Evolutionary conservation across 2,329 filamentous ascomycete species (phyloP), one percentile per base, ranked within the genome.

Genomic region (Fusarium mangiferae): DNA sequence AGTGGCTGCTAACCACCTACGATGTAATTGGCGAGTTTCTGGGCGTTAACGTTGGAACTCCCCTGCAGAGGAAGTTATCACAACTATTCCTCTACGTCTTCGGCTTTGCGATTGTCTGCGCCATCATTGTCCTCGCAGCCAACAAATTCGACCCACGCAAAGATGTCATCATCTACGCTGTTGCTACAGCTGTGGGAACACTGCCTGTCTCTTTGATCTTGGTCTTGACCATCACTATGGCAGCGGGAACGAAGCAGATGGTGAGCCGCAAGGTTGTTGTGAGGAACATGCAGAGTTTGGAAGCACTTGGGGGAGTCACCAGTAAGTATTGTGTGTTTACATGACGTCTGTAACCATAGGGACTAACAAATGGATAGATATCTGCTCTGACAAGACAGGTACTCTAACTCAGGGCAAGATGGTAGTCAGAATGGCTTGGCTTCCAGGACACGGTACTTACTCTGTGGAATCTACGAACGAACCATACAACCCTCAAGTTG

Each of bases 51-150:
- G 80, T 89, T n/a, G 91, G 92, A 18, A 93, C 92, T 7, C 92
- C 92, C 0, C 82, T 94, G 38, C 91, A 93, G 78, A 88, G 89
- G 66, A 92, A 91, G 77, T 83, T 94, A 44, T 90, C 89, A 72
- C 90, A 91, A 77, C 87, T 94, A 59, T 92, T 92, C 33, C 87
- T 93, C 26, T 82, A 90, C 7, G 86, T 93, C 8, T 77, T 78
- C 12, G 67, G 67, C 5, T 70, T 75, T 5, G 75, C 76, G 2
- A 35, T 77, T 5, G 56, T 77, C 17, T 77, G 75, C 35, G 75
- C 75, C 30, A 69, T 77, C 38, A 67, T 77, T 9, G 75, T 72
- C 4, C 24, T 78, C 7, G 65, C 57, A 14, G 74, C 74, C 26
- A 76, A 76, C 51, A 55, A 54, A 77, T 83, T 82, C 73, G 52